Percentiles rank a stretch among this genome's conserved stretches.
Evolutionary conservation across 2,329 filamentous ascomycete species (phyloP).

Genomic region (Colletotrichum chlorophyti): DNA sequence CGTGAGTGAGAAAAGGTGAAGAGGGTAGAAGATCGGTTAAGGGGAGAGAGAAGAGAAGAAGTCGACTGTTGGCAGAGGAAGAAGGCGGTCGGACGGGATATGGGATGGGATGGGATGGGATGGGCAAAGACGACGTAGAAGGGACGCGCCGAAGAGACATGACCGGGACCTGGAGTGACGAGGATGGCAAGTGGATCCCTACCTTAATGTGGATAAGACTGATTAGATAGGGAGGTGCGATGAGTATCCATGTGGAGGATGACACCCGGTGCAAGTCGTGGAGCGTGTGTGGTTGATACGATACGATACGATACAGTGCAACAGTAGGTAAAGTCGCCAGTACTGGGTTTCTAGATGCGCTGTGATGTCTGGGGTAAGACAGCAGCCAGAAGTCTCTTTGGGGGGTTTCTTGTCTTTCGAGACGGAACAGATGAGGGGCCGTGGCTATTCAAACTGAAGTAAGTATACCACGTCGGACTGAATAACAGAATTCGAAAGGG

Average conservation of each 20-base stretch:
- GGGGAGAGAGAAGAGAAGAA: neutral
- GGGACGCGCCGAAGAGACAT: conserved; percentile 18
- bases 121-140: conserved; percentile 24
- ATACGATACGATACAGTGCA: conserved; percentile 11
- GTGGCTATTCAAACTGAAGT: too few relatives aligned
- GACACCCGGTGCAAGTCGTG: conserved; percentile 12
- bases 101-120: too few relatives aligned
- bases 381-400: neutral
- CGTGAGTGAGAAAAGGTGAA: conserved; percentile 2
- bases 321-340: too few relatives aligned
- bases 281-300: conserved; percentile 13
- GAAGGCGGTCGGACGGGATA: neutral
- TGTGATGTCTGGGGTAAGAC: neutral
- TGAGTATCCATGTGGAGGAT: too few relatives aligned
- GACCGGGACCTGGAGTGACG: conserved; percentile 24
- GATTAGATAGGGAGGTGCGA: conserved; percentile 26
- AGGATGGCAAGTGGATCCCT: conserved; percentile 22
- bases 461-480: too few relatives aligned
- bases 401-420: too few relatives aligned
- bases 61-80: too few relatives aligned
- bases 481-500: too few relatives aligned
- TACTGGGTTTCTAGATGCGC: neutral
- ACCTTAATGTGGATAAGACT: conserved; percentile 12
- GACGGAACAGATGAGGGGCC: too few relatives aligned
- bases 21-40: conserved; percentile 9